A percentile compares a stretch with the other conserved stretches of the same genome.
Evolutionary conservation across 331 rosid genomes (phyloP).

Genomic region (Acacia pycnantha): DNA sequence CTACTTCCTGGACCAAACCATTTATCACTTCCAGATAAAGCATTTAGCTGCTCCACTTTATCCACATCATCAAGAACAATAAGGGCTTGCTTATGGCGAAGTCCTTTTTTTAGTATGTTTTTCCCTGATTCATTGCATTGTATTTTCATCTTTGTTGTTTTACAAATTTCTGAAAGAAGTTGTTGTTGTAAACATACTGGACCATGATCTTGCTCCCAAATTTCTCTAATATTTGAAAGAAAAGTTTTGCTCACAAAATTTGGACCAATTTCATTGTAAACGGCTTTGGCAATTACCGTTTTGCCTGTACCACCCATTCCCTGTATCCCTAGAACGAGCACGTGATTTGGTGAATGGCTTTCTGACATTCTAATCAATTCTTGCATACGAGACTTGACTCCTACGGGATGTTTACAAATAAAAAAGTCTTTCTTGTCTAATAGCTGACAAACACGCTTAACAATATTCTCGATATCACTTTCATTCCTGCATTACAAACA

Average conservation of each 20-base stretch:
- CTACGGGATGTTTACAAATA: no score
- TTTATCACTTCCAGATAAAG: background rate
- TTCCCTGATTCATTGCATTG: background rate
- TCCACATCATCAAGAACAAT: background rate
- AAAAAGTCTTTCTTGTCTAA: no score
- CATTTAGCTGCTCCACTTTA: background rate
- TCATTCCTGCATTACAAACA: no score
- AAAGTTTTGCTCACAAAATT: background rate
- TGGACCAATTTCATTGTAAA: background rate
- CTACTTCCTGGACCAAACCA: background rate
- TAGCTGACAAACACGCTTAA: no score
- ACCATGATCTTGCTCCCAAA: background rate
- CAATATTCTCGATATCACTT: no score
- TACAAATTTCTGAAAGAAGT: background rate
- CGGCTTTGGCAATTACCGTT: background rate
- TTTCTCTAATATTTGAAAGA: background rate
- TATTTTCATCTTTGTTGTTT: background rate
- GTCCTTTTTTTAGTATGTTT: background rate
- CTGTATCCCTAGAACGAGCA: no score
- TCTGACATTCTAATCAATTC: no score
- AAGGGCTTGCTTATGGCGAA: background rate
- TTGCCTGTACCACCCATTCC: background rate
- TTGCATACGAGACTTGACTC: no score
- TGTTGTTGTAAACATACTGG: background rate
- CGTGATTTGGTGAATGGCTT: no score